phyloP scores from a whole-genome alignment of 805 yeast species.

The Saturnispora sekii region DNA sequence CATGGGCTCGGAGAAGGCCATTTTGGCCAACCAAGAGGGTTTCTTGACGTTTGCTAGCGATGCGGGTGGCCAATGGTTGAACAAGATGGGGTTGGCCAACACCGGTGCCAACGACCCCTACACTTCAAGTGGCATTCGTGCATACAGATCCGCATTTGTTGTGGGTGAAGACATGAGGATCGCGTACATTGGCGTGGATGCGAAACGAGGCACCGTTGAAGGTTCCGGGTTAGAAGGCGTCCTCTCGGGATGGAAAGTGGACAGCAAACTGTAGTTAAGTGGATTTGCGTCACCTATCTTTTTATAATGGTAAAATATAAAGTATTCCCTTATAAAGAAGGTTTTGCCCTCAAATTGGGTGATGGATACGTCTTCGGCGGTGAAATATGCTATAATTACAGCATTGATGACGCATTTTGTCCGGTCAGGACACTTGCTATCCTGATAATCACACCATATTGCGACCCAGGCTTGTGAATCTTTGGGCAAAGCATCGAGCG shows the following conservation, averaged over 20 bases:
- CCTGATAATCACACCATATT: too few relatives aligned
- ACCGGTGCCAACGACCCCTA: conserved; percentile 8
- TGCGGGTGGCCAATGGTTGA: conserved; percentile 30
- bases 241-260: conserved; percentile 1
- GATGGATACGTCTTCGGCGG: too few relatives aligned
- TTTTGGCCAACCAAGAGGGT: conserved; percentile 3
- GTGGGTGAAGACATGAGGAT: conserved; percentile 35
- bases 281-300: too few relatives aligned
- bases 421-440: too few relatives aligned
- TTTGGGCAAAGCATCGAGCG: too few relatives aligned
- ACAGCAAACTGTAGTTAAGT: too few relatives aligned
- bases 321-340: too few relatives aligned
- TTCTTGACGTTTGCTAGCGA: conserved; percentile 44
- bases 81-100: conserved; percentile 8
- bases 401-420: too few relatives aligned
- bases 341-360: too few relatives aligned
- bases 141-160: conserved; percentile 56
- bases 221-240: conserved; percentile 12
- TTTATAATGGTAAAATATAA: too few relatives aligned
- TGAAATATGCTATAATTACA: too few relatives aligned
- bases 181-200: conserved; percentile 34
- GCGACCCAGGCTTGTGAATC: too few relatives aligned
- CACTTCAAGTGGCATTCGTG: conserved; percentile 12
- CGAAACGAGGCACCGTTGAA: conserved; percentile 24
- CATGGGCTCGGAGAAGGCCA: conserved; percentile 19